These are phyloP conservation scores for Silene conica DNA, from an alignment of 148 eudicot species.

Conservation along the genomic window DNA sequence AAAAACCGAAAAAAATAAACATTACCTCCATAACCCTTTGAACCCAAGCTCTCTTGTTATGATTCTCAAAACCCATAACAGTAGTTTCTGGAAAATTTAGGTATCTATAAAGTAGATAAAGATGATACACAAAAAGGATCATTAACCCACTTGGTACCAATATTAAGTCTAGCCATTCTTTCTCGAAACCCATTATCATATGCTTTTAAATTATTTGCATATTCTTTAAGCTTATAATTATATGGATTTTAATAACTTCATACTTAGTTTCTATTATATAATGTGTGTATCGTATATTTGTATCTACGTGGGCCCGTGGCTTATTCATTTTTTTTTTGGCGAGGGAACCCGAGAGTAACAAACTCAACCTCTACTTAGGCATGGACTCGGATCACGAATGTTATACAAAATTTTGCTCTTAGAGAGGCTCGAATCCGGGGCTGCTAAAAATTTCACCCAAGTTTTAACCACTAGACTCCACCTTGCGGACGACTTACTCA, in stretches of 20 bases:
- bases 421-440: too few species aligned
- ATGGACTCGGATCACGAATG: too few species aligned
- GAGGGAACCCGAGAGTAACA: too few species aligned
- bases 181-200: conserved; percentile 32
- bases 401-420: too few species aligned
- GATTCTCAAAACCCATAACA: conserved; percentile 56
- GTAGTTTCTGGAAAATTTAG: conserved; percentile 52
- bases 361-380: too few species aligned
- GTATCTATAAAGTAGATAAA: conserved; percentile 44
- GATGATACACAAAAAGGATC: conserved; percentile 66
- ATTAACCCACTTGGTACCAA: conserved; percentile 65
- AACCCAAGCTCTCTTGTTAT: conserved; percentile 71
- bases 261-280: too few species aligned
- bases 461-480: too few species aligned
- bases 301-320: neutral
- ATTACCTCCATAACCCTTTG: conserved; percentile 46
- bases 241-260: neutral
- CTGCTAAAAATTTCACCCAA: too few species aligned
- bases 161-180: conserved; percentile 56
- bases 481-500: too few species aligned
- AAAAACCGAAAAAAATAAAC: neutral
- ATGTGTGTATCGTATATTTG: neutral
- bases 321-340: too few species aligned
- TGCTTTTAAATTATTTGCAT: too few species aligned
- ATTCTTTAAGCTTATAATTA: neutral